Evolutionary conservation across 2,329 filamentous ascomycete species (phyloP), one percentile per base, ranked within the genome.

Genomic region (Huntiella savannae): DNA sequence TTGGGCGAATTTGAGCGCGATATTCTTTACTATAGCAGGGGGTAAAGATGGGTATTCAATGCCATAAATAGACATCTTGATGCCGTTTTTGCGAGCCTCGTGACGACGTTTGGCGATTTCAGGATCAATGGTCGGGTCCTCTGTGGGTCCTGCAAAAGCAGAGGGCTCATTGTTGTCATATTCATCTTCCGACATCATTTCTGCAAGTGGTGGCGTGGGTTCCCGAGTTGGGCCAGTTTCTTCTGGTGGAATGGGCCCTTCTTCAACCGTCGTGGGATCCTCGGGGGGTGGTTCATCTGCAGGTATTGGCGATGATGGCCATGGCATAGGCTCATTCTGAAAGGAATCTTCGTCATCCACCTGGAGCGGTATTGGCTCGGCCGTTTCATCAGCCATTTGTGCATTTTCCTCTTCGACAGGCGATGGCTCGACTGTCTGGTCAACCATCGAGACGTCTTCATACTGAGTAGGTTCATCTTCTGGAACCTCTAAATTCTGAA

Each of bases 31-130:
- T 15, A 87, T 75, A 0, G 75, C 70, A 1, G 71, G 63, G 2
- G 86, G 83, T 37, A 94, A 63, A 1, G 79, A 77, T 1, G 83
- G 81, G 53, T 87, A 86, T 50, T 79, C 73, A 43, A 82, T 75
- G 19, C 83, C 83, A 55, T 86, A 68, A 42, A 71, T 71, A 0
- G 85, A 92, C 41, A 75, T 68, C 52, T 73, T 70, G 53, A 74
- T 66, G 22, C 58, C 60, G 4, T 59, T 57, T 54, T 69, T 70
- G 49, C 57, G 61, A 3, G 45, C 48, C 22, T 45, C 45, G 17
- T 39, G 35, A n/a, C 36, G 45, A 13, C 44, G 41, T 13, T 44
- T 33, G 40, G 47, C 15, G 8, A 50, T 40, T 1, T 33, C 41
- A 4, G 41, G 41, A 35, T 50, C 41, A 1, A 47, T 19, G 4